Base-by-base conservation (phyloP, 1,139 yeast genomes). In the Zygoascus sp. region DNA sequence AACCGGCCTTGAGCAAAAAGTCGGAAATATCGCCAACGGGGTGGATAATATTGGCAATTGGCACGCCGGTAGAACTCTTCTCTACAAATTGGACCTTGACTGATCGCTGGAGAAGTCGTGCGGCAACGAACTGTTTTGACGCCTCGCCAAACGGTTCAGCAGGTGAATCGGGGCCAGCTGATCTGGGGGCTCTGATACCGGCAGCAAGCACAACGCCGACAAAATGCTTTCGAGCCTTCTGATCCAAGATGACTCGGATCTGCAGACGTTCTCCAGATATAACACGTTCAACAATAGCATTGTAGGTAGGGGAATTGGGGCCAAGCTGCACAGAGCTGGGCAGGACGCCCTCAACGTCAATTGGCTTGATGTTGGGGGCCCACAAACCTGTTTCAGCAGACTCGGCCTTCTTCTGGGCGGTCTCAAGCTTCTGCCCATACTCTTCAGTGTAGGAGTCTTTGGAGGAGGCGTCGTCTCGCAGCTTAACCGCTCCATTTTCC, bases 1-100 rank as follows among this genome's bases (percentile, higher is more conserved):
- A 72, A 8, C 96, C 96, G 50, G 72, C 73, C 51, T 76, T 79
- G 53, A 87, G 72, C 53, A 87, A 67, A 55, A 79, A 77, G 56
- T 81, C 83, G 51, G 84, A 80, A 57, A 87, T 81, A 59, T 85
- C 84, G 6, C 95, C 89, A 10, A 86, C 83, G 47, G 88, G 90
- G 56, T 80, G 81, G 45, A 77, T 65, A 41, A 74, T 63, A 6
- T 74, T 84, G 49, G 82, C 76, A 43, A 67, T 58, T 10, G 90
- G 83, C 6, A 82, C 68, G 8, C 87, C 90, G 42, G 76, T 77
- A 55, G 76, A 77, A 11, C 61, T 53, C 17, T 51, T 50, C 32
- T 89, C 90, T 32, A 84, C 57, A 49, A 84, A 68, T 9, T 73
- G 67, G 25, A 80, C 77, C 50, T 76, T 74, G 36, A 86, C 81